Evolutionary conservation across 140 eudicot species (phyloP).

Genomic region (Anethum foeniculum): DNA sequence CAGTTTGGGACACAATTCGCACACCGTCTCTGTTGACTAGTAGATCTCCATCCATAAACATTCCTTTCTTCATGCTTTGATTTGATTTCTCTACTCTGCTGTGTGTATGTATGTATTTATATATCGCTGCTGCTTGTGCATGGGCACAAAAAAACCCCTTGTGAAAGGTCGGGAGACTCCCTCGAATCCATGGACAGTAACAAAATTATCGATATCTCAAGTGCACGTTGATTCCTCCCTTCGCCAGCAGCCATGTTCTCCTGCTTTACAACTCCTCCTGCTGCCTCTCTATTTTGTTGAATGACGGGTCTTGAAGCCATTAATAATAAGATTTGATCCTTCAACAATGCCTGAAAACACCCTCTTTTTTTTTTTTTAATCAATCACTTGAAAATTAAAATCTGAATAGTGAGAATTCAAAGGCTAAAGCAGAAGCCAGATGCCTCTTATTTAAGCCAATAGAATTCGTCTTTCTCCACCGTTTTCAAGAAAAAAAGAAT

Average conservation of each 20-base stretch:
- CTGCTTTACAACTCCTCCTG: no score
- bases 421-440: constrained; percentile 1
- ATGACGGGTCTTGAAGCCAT: constrained; percentile 55
- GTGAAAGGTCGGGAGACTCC: no score
- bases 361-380: background rate
- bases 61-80: constrained; percentile 76
- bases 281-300: constrained; percentile 48
- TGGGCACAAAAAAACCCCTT: no score
- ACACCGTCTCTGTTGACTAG: constrained; percentile 85
- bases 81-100: background rate
- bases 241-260: no score
- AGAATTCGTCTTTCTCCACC: no score
- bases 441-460: constrained; percentile 30
- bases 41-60: constrained; percentile 95
- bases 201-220: no score
- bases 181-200: no score
- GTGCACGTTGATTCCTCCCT: no score
- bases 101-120: background rate
- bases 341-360: background rate
- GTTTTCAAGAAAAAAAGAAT: no score
- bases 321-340: constrained; percentile 2
- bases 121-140: background rate
- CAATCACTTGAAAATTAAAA: background rate
- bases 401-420: constrained; percentile 1
- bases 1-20: constrained; percentile 71